Conservation (phyloP, 2,329 filamentous ascomycete genomes). For the Aspergillus neoniger region DNA sequence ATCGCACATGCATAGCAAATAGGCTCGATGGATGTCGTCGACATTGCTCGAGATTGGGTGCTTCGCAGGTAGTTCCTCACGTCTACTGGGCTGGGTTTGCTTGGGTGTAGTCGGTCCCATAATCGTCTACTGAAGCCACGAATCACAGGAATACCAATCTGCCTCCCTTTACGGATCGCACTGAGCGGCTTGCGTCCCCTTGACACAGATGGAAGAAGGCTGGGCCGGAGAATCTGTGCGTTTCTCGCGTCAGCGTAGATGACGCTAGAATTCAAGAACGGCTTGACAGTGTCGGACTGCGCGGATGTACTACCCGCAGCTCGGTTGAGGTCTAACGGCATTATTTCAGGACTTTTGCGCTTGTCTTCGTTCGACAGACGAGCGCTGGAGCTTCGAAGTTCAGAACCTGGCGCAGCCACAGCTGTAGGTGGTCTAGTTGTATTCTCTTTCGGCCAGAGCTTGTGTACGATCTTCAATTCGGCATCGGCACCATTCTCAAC, state of each 20-base stretch:
- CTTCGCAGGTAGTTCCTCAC: conserved; percentile 45
- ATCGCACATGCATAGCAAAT: conserved; percentile 60
- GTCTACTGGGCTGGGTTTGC: conserved; percentile 44
- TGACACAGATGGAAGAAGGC: conserved; percentile 78
- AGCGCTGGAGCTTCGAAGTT: conserved; percentile 29
- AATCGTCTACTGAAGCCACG: conserved; percentile 78
- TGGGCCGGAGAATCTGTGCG: conserved; percentile 85
- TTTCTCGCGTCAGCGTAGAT: conserved; percentile 77
- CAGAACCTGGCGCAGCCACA: conserved; percentile 41
- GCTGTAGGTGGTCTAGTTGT: conserved; percentile 38
- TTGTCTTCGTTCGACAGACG: conserved; percentile 16
- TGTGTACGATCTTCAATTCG: conserved; percentile 86
- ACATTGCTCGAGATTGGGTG: conserved; percentile 36
- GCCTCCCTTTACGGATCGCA: conserved; percentile 79
- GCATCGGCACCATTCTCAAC: conserved; percentile 85
- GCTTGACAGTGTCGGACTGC: conserved; percentile 52
- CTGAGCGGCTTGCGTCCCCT: conserved; percentile 78
- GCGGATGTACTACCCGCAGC: conserved; percentile 44
- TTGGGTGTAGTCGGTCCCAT: conserved; percentile 74
- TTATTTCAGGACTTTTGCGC: conserved; percentile 3
- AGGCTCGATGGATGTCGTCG: conserved; percentile 28
- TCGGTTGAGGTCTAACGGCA: conserved; percentile 40
- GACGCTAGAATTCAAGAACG: conserved; percentile 75
- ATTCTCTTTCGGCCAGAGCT: conserved; percentile 70
- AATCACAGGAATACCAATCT: conserved; percentile 83